phyloP scores from a whole-genome alignment of 441 rosid genomes.

The Kokia cookei region DNA sequence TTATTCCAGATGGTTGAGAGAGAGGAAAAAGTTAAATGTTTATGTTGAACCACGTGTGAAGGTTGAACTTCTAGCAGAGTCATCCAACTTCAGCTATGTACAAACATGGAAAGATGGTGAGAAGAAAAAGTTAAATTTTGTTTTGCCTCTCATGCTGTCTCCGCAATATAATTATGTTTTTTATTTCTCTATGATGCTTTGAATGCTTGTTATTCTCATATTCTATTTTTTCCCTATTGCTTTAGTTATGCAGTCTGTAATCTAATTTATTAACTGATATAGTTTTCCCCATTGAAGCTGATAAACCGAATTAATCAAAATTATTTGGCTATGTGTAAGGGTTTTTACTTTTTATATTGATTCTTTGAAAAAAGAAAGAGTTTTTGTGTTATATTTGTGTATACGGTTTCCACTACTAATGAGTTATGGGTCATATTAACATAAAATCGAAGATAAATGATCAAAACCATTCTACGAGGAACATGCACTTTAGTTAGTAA shows the following conservation, averaged over 20 bases:
- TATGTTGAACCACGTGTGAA: slow-evolving; percentile 89
- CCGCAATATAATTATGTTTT: neutral
- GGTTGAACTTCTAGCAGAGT: slow-evolving; percentile 72
- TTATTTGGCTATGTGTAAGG: neutral
- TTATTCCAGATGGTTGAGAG: slow-evolving; percentile 79
- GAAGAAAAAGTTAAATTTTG: slow-evolving; percentile 3
- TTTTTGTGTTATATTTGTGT: neutral
- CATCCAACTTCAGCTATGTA: slow-evolving; percentile 64
- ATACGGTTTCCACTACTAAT: neutral
- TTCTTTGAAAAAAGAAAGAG: neutral
- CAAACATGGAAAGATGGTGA: slow-evolving; percentile 96
- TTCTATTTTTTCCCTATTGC: neutral
- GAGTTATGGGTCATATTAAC: neutral
- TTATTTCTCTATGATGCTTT: neutral
- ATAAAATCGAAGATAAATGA: neutral
- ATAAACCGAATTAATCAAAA: neutral
- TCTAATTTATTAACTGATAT: neutral
- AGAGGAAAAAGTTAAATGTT: slow-evolving; percentile 54
- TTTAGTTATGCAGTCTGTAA: neutral
- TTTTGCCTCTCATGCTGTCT: neutral
- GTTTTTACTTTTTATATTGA: neutral
- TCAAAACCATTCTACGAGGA: neutral
- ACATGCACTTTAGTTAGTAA: neutral
- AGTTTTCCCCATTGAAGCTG: neutral
- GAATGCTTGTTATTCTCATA: neutral